Conservation (phyloP, 108 stramenopile genomes). For the Nannochloropsis gaditana region DNA sequence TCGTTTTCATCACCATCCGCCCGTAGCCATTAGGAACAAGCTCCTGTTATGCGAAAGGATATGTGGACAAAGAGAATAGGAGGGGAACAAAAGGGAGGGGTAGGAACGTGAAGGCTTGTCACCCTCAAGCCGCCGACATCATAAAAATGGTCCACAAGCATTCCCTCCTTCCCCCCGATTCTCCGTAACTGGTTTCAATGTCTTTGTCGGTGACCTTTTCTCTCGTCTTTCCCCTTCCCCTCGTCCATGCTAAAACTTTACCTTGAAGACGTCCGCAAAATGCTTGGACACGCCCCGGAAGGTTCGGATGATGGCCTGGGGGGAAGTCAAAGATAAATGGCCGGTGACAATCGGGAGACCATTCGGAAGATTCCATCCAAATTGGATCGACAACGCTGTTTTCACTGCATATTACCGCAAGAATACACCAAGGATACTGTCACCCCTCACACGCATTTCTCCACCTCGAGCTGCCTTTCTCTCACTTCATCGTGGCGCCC, state of each 20-base stretch:
- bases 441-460: no score
- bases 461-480: no score
- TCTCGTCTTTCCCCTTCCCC: background rate
- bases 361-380: background rate
- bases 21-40: slow-evolving; percentile 91
- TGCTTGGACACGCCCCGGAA: slow-evolving; percentile 92
- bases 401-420: background rate
- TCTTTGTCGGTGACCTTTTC: background rate
- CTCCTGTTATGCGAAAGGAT: slow-evolving; percentile 47
- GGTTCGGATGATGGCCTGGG: slow-evolving; percentile 84
- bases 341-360: background rate
- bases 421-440: background rate
- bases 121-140: no score
- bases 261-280: slow-evolving; percentile 75
- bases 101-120: no score
- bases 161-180: background rate
- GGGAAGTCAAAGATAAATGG: background rate
- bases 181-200: no score
- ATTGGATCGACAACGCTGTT: background rate
- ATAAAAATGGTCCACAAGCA: background rate
- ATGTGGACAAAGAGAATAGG: no score
- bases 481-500: background rate
- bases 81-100: no score
- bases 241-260: background rate
- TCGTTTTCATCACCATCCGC: slow-evolving; percentile 74